These are phyloP conservation scores for Maudiozyma barnettii DNA, from an alignment of 805 yeast species.

Conservation along the genomic window DNA sequence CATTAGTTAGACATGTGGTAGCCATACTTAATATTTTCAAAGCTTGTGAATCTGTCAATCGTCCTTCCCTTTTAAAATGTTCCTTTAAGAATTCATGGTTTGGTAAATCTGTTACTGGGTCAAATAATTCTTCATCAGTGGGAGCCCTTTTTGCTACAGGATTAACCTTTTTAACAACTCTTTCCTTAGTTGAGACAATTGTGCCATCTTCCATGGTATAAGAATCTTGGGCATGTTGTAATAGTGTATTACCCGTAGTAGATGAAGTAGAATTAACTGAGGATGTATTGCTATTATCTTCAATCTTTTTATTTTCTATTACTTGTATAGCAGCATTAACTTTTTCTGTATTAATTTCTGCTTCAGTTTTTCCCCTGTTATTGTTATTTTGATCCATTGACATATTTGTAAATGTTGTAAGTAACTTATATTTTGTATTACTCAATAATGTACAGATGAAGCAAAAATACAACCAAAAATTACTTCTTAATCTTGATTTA, in stretches of 20 bases:
- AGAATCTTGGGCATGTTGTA: not conserved
- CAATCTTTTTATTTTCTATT: slow-evolving; percentile 36
- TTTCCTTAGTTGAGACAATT: slow-evolving; percentile 38
- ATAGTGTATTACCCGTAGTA: not conserved
- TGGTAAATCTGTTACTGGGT: slow-evolving; percentile 51
- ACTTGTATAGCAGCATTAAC: slow-evolving; percentile 59
- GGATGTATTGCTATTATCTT: not conserved
- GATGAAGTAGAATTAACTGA: not conserved
- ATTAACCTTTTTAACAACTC: slow-evolving; percentile 44
- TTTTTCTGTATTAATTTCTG: slow-evolving; percentile 41
- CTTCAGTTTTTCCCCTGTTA: slow-evolving; percentile 19
- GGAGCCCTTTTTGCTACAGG: slow-evolving; percentile 64
- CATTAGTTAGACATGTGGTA: slow-evolving; percentile 49
- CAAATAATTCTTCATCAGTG: slow-evolving; percentile 56
- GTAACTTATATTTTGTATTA: too few species aligned
- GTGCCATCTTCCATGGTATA: slow-evolving; percentile 45
- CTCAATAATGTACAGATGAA: too few species aligned
- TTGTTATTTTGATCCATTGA: not conserved
- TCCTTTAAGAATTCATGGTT: slow-evolving; percentile 58
- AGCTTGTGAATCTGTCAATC: slow-evolving; percentile 64
- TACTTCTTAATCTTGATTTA: too few species aligned
- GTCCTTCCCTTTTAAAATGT: slow-evolving; percentile 75
- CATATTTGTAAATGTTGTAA: too few species aligned
- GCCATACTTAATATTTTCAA: slow-evolving; percentile 56
- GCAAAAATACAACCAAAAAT: too few species aligned